A percentile compares a stretch with the other conserved stretches of the same genome.
Evolutionary conservation across 768 basidiomycete species (phyloP).

Genomic region (Boletus vermiculosoides): DNA sequence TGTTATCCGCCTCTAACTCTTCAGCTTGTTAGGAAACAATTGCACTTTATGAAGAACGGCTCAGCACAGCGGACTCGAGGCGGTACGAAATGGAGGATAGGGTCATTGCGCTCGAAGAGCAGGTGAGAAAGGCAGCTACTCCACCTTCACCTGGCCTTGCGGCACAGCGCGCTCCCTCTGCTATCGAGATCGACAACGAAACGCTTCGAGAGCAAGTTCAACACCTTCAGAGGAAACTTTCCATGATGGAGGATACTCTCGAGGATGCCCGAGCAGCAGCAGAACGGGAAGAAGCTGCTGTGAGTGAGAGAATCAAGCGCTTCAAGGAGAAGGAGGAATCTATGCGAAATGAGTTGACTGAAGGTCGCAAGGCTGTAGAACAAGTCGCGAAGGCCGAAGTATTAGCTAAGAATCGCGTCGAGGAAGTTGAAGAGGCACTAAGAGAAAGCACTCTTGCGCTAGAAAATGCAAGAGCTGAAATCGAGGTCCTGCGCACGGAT

Average conservation of each 20-base stretch:
- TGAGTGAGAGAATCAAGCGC: constrained; percentile 62
- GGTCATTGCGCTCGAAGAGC: constrained; percentile 57
- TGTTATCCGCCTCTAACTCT: neutral
- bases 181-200: constrained; percentile 93
- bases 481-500: constrained; percentile 75
- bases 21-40: constrained; percentile 73
- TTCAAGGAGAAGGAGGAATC: constrained; percentile 72
- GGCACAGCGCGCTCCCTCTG: constrained; percentile 53
- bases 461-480: constrained; percentile 87
- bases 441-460: constrained; percentile 83
- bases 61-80: constrained; percentile 65
- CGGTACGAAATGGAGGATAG: constrained; percentile 78
- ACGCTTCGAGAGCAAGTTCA: constrained; percentile 85
- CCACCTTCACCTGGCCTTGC: constrained; percentile 36
- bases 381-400: constrained; percentile 60
- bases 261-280: constrained; percentile 71
- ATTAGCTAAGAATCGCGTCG: constrained; percentile 59
- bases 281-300: constrained; percentile 68
- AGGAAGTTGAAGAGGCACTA: constrained; percentile 88
- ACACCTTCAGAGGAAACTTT: constrained; percentile 78
- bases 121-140: constrained; percentile 33
- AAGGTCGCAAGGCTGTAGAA: constrained; percentile 65
- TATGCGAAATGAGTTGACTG: constrained; percentile 67
- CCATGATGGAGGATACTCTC: constrained; percentile 76
- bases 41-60: constrained; percentile 87